Base-by-base conservation (phyloP, 2,329 filamentous ascomycete genomes). In the Trichoderma endophyticum region DNA sequence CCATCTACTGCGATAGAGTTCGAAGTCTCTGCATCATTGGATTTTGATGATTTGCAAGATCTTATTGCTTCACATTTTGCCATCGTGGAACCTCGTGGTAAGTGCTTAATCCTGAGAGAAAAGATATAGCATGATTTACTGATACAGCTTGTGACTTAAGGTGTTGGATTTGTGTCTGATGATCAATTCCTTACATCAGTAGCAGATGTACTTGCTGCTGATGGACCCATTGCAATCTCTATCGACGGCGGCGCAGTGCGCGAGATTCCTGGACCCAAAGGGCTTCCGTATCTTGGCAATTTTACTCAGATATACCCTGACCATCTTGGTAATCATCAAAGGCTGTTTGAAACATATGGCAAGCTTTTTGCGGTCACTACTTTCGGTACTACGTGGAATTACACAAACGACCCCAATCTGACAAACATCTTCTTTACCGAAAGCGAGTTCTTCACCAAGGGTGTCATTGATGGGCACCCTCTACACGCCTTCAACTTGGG, bases 241-340 rank as follows among this genome's bases (percentile, higher is more conserved):
- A 82, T 88, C n/a, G 86, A 87, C 71, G 85, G 86, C 28, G 81
- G 85, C 39, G 75, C 80, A 3, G 83, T 88, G 6, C 84, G 83
- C 2, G 80, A 84, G 3, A 78, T 89, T 6, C 87, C 86, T 2
- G 87, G 87, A 0, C 85, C 87, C 6, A 78, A 77, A 26, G 83
- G 82, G 4, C 79, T 86, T 1, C 84, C 85, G 3, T 80, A 84
- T n/a, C 78, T 89, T 6, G 87, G 87, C 26, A 88, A 84, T 74
- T 86, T 84, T 77, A 85, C 85, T 59, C 86, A 88, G 73, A 78
- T 89, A 12, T 89, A 83, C 74, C 87, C 87, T 0, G 87, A 89
- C 73, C 86, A 87, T 72, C 81, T 89, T 1, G 87, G 87, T 4
- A 89, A 89, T 77, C 84, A 88, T 71, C 82, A 87, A 64, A 82